These are phyloP conservation scores for Rosa multiflora DNA, from an alignment of 306 rosid species.

Conservation along the genomic window DNA sequence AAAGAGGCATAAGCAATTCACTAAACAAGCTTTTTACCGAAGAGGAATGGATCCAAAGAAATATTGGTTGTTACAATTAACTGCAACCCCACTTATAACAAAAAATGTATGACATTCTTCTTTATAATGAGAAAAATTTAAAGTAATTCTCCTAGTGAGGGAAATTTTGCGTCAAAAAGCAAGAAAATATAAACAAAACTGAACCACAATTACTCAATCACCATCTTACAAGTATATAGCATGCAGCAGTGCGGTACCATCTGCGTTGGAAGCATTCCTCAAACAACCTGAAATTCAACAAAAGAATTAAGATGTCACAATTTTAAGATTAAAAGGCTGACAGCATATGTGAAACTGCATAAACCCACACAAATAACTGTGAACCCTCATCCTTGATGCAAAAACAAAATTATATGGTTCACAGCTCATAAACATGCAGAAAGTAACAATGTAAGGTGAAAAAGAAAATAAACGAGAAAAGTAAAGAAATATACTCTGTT, in stretches of 20 bases:
- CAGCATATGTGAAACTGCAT: background rate
- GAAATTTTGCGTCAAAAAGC: background rate
- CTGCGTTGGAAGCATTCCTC: conserved; percentile 99
- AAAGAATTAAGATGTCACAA: background rate
- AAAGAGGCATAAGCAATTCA: background rate
- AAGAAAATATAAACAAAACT: conserved; percentile 17
- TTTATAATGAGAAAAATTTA: background rate
- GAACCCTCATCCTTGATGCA: background rate
- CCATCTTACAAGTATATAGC: conserved; percentile 84
- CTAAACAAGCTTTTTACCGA: background rate
- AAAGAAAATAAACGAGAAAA: conserved; percentile 8
- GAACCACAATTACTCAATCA: conserved; percentile 14
- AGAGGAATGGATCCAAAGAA: background rate
- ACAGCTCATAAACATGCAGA: background rate
- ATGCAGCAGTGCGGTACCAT: conserved; percentile 98
- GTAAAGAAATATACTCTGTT: conserved; percentile 63
- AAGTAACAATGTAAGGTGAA: conserved; percentile 19
- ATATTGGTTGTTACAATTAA: conserved; percentile 9
- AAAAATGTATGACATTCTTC: background rate
- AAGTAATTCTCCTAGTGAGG: background rate
- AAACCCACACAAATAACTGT: conserved; percentile 1
- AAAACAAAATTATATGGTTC: background rate
- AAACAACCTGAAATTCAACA: conserved; percentile 60
- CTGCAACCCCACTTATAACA: background rate
- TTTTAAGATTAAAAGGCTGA: conserved; percentile 1